phyloP scores from a whole-genome alignment of 75 land plant genomes.

The Pinus taeda region DNA sequence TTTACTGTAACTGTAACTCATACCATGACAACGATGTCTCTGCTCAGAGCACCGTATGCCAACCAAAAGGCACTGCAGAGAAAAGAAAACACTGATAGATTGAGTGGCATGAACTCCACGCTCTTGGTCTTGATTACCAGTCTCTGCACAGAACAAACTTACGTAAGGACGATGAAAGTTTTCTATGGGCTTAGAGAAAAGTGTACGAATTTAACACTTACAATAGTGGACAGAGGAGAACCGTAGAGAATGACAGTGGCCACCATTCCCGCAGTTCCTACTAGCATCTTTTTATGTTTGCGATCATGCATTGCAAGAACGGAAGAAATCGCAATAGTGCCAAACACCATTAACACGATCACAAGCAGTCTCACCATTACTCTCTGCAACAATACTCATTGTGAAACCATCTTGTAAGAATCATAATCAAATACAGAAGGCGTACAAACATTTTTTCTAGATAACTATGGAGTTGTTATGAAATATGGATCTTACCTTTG shows the following conservation, averaged over 20 bases:
- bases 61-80: conserved; percentile 18
- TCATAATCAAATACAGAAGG: too few species aligned
- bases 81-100: conserved; percentile 14
- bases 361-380: too few species aligned
- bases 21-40: conserved; percentile 17
- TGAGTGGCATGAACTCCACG: conserved; percentile 25
- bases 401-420: too few species aligned
- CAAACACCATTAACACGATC: conserved; percentile 16
- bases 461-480: too few species aligned
- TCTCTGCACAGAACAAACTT: conserved; percentile 9
- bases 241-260: conserved; percentile 45
- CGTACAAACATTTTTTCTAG: too few species aligned
- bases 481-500: conserved; percentile 4
- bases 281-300: conserved; percentile 32
- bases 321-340: conserved; percentile 21
- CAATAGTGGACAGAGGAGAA: conserved; percentile 46
- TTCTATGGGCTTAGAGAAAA: too few species aligned
- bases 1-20: too few species aligned
- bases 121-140: conserved; percentile 21
- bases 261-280: conserved; percentile 40
- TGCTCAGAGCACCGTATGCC: conserved; percentile 14
- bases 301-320: conserved; percentile 31
- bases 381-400: too few species aligned
- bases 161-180: too few species aligned
- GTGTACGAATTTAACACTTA: conserved; percentile 7